Percentiles rank a stretch among this genome's conserved stretches.
Conservation (phyloP, 768 basidiomycete genomes). For the Mrakia frigida region DNA sequence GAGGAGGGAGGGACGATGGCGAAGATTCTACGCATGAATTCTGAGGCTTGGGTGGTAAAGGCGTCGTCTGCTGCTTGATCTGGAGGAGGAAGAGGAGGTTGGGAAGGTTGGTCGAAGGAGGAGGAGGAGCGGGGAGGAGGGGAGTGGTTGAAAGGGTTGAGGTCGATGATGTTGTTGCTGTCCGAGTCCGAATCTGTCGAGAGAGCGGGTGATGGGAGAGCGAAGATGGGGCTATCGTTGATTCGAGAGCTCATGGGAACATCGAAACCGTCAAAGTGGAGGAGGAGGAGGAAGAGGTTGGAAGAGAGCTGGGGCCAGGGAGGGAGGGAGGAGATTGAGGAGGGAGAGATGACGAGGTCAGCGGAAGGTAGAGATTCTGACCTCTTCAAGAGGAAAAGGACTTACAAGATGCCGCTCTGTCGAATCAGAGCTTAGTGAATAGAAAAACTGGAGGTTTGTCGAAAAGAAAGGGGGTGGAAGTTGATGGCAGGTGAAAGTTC, state of each 20-base stretch:
- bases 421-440: too few species aligned
- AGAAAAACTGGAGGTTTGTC: too few species aligned
- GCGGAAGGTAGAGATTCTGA: too few species aligned
- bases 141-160: constrained; percentile 26
- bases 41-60: constrained; percentile 6
- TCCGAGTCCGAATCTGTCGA: constrained; percentile 1
- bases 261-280: not conserved
- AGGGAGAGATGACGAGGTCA: too few species aligned
- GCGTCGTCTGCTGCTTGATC: constrained; percentile 16
- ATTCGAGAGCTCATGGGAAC: not conserved
- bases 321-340: too few species aligned
- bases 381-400: too few species aligned
- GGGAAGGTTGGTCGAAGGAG: too few species aligned
- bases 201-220: constrained; percentile 5
- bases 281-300: not conserved
- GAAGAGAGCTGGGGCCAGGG: not conserved
- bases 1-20: constrained; percentile 27
- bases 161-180: constrained; percentile 31
- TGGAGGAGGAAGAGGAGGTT: not conserved
- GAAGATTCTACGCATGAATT: constrained; percentile 29
- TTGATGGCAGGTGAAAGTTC: too few species aligned
- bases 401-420: too few species aligned
- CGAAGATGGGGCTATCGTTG: not conserved
- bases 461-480: too few species aligned
- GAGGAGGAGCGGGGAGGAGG: not conserved